A percentile compares a stretch with the other conserved stretches of the same genome.
These are phyloP conservation scores for Corylus avellana DNA, from an alignment of 306 rosid genomes.

Conservation along the genomic window DNA sequence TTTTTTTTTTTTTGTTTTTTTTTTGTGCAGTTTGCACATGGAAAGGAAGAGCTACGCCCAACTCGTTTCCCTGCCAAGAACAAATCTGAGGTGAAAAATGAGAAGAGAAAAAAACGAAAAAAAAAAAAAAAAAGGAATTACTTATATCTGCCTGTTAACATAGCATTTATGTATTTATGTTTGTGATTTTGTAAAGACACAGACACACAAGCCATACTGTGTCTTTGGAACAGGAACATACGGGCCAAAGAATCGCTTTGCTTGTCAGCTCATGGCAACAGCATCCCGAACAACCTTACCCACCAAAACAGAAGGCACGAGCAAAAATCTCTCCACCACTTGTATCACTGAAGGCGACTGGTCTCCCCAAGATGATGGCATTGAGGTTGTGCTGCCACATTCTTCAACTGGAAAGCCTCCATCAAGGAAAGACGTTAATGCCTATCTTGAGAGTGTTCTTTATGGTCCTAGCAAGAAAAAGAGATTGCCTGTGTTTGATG, in stretches of 20 bases:
- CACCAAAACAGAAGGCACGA: neutral
- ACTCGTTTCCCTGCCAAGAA: slow-evolving; percentile 35
- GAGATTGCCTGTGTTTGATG: slow-evolving; percentile 49
- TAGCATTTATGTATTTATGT: slow-evolving; percentile 23
- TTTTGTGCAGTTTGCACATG: slow-evolving; percentile 47
- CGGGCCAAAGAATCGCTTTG: slow-evolving; percentile 33
- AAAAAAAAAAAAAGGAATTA: neutral
- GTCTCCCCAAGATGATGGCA: slow-evolving; percentile 78
- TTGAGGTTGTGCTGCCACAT: slow-evolving; percentile 42
- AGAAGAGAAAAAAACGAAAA: neutral
- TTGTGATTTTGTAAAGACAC: slow-evolving; percentile 28
- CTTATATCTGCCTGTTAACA: neutral
- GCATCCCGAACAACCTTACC: slow-evolving; percentile 32
- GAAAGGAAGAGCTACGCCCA: slow-evolving; percentile 56
- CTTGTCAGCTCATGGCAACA: slow-evolving; percentile 25
- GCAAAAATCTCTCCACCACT: neutral
- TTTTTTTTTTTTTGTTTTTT: neutral
- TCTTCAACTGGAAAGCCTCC: slow-evolving; percentile 31
- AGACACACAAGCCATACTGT: slow-evolving; percentile 23
- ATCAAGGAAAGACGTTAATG: slow-evolving; percentile 46
- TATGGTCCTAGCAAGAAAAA: slow-evolving; percentile 25
- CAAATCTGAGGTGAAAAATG: slow-evolving; percentile 53
- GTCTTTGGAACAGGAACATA: slow-evolving; percentile 23
- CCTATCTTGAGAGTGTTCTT: slow-evolving; percentile 33
- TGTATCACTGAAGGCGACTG: slow-evolving; percentile 35